Evolutionary conservation across 73 alveolate genomes (phyloP), one percentile per base, ranked within the genome.

Genomic region (Symbiodinium pilosum): DNA sequence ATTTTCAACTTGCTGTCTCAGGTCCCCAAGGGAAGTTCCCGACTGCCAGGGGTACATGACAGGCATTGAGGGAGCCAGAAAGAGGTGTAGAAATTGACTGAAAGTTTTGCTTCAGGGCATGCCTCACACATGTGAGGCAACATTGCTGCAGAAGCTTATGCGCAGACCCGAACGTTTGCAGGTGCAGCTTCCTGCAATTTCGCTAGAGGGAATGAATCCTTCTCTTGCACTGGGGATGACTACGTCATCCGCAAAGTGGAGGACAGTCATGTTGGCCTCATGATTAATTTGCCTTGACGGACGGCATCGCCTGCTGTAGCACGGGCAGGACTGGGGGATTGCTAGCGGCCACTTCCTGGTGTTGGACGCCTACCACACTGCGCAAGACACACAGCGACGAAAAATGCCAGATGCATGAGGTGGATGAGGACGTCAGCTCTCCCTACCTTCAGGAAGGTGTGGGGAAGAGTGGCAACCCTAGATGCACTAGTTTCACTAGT

Each of bases 371-470:
- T 18, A n/a, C 8, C 42, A 18, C n/a, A n/a, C n/a, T n/a, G n/a
- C n/a, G n/a, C n/a, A n/a, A n/a, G n/a, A n/a, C n/a, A n/a, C n/a
- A n/a, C n/a, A n/a, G n/a, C n/a, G n/a, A n/a, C n/a, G n/a, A n/a
- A n/a, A n/a, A n/a, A n/a, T n/a, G n/a, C n/a, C n/a, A n/a, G n/a
- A n/a, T n/a, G 20, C 34, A 0, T 8, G 81, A 87, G 94, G 94
- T 91, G 97, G 97, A 91, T 91, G 97, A 51, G 97, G 81, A 91
- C 97, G 32, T 85, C 97, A 8, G 97, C 97, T 8, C 97, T 91
- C 24, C 97, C 97, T 16, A 68, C 77, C 26, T 91, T 91, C 43
- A 83, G 97, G 43, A 91, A 91, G 81, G 81, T 59, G 7, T 91
- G 97, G 97, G 97, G 97, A 43, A 91, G 52, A 43, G 97, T 18